phyloP scores from a whole-genome alignment of 768 basidiomycete species.

The Chalciporus pseudorubinellus region DNA sequence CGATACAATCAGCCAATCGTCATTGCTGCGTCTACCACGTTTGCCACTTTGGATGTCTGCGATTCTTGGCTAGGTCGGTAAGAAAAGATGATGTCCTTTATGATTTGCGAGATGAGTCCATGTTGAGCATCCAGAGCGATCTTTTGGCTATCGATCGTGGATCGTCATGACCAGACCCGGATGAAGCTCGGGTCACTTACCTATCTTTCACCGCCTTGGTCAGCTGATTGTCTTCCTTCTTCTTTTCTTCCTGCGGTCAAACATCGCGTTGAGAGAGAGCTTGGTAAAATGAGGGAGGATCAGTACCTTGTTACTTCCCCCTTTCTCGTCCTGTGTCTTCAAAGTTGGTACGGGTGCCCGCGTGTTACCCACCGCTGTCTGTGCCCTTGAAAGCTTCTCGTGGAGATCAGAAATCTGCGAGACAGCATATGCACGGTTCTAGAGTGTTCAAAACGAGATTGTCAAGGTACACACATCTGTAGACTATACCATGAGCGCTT shows the following conservation, averaged over 20 bases:
- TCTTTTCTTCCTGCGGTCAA: constrained; percentile 57
- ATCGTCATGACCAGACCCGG: not conserved
- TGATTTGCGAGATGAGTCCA: constrained; percentile 87
- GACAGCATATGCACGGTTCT: constrained; percentile 95
- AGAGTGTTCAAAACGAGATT: not conserved
- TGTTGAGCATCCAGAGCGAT: constrained; percentile 92
- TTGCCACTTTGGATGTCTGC: constrained; percentile 25
- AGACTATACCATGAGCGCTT: constrained; percentile 20
- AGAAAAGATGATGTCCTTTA: constrained; percentile 92
- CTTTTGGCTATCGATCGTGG: constrained; percentile 56
- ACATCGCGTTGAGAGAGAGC: not conserved
- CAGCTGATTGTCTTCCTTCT: constrained; percentile 86
- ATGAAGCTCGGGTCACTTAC: constrained; percentile 37
- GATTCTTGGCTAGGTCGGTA: constrained; percentile 34
- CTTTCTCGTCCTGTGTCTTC: constrained; percentile 51
- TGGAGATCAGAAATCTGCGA: constrained; percentile 88
- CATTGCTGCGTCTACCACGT: constrained; percentile 40
- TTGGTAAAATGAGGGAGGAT: not conserved
- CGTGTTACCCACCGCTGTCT: constrained; percentile 53
- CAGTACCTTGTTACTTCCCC: constrained; percentile 40
- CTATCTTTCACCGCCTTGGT: constrained; percentile 90
- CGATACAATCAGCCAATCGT: constrained; percentile 18
- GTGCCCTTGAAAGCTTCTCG: constrained; percentile 81
- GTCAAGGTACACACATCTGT: not conserved
- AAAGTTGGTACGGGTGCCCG: constrained; percentile 53